These are phyloP conservation scores for Exserohilum rostratum DNA, from an alignment of 2,329 filamentous ascomycete species.

Conservation along the genomic window DNA sequence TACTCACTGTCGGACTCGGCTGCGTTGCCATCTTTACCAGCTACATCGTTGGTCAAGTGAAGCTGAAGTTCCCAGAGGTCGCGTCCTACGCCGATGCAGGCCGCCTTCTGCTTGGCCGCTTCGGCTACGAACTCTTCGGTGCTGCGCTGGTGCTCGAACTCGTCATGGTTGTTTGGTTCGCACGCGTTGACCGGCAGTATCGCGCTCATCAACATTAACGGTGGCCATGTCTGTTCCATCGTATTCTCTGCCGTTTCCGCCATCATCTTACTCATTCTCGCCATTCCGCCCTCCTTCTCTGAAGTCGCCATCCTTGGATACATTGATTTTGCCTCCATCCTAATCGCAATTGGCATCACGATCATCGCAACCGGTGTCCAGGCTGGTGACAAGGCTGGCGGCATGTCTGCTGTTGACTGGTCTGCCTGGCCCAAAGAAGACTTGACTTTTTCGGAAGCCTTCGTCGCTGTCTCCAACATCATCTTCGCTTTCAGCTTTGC, in stretches of 20 bases:
- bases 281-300: slow-evolving; percentile 19
- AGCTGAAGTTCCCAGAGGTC: slow-evolving; percentile 18
- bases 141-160: slow-evolving; percentile 20
- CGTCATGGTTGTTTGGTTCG: slow-evolving; percentile 23
- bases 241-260: slow-evolving; percentile 20
- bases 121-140: slow-evolving; percentile 20
- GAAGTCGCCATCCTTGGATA: slow-evolving; percentile 21
- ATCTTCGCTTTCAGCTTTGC: slow-evolving; percentile 23
- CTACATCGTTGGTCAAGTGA: slow-evolving; percentile 20
- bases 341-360: slow-evolving; percentile 21
- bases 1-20: slow-evolving; percentile 16
- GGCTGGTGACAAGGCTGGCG: slow-evolving; percentile 8
- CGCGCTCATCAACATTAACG: slow-evolving; percentile 22
- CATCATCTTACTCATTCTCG: slow-evolving; percentile 19
- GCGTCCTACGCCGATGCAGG: slow-evolving; percentile 20
- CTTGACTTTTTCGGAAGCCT: slow-evolving; percentile 17
- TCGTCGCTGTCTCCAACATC: slow-evolving; percentile 19
- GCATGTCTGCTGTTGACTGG: slow-evolving; percentile 20
- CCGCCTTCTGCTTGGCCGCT: slow-evolving; percentile 15
- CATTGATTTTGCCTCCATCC: slow-evolving; percentile 20
- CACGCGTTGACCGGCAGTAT: slow-evolving; percentile 21
- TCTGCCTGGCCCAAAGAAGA: slow-evolving; percentile 20
- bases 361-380: slow-evolving; percentile 20
- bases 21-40: slow-evolving; percentile 20
- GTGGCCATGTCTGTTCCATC: slow-evolving; percentile 19